Evolutionary conservation across 2,329 filamentous ascomycete genomes (phyloP), one percentile per base, ranked within the genome.

Genomic region (Rhexocercosporidium sp.): DNA sequence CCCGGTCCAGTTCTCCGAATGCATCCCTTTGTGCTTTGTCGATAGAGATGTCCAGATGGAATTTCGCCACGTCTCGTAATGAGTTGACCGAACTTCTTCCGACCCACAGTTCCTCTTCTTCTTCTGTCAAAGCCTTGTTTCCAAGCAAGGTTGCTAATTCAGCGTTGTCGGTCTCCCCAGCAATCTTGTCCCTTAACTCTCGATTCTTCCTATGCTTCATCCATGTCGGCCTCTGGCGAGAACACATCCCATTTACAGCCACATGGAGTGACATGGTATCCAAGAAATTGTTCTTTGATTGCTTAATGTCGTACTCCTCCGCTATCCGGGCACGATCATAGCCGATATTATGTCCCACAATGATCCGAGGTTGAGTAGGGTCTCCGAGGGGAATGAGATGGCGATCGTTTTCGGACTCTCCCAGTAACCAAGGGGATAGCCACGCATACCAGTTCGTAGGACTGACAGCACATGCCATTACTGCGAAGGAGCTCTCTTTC

Each of bases 221-320:
- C 96, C 96, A 99, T 0, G 93, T 97, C 9, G 96, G 96, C 59
- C 96, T 88, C 79, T 99, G 96, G 71, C 92, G 90, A 25, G 96
- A 98, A 79, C 96, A 99, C 96, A 99, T 99, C 69, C 96, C 96
- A 77, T 99, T 99, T 27, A 97, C 95, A 2, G 96, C 96, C 8
- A 97, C 95, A 77, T 99, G 96, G 22, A 99, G 82, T 1, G 95
- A 98, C 96, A 99, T 99, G 34, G 96, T 99, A 78, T 99, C 96
- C 61, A 99, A 81, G 77, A 97, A 99, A 51, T 88, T 91, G 73
- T 94, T 98, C 46, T 89, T 88, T 0, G 93, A 91, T 78, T 97
- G 95, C 64, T 88, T 83, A 47, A 98, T 79, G 74, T 90, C 86
- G 77, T 99, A 99, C 78, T 99, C 96, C 77, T 99, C 96, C 22